Base-by-base conservation (phyloP, 208 protist genomes). In the Histomonas meleagridis region DNA sequence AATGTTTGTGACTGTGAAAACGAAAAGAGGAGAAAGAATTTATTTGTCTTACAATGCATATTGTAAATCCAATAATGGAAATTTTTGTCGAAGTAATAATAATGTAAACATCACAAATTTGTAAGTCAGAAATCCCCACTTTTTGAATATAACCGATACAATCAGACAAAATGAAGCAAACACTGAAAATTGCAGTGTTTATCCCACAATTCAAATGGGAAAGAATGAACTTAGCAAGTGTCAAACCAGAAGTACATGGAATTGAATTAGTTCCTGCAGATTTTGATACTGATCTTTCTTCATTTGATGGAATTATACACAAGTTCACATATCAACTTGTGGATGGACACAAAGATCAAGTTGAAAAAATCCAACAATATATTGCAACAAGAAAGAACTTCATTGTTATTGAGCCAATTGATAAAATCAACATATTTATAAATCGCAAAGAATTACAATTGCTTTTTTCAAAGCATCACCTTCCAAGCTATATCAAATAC, bases 291-390 rank as follows among this genome's bases (percentile, higher is more conserved):
- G 76, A 86, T 86, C 55, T 86, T 38, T 51, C 76, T 14, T 55
- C 40, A 18, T 86, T 86, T 38, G 76, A 86, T 38, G 76, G 40
- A 57, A 86, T 86, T 38, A 32, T 86, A 55, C 76, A 86, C 26
- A 86, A 86, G 55, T 86, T 86, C 46, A 86, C 76, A 57, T 86
- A 86, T 55, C 76, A 86, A 28, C 76, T 86, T 55, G 46, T 55
- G 1, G 76, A 86, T 55, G 76, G 76, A 12, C 76, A 86, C 26
- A 46, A 86, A 38, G 40, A 4, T 38, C 46, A 86, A 55, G 76
- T 86, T 18, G n/a, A 12, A 43, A 32, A 40, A n/a, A 86, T 86
- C 35, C 35, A 32, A 43, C 46, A 86, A 86, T 86, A 86, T 28
- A 46, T n/a, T 18, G 55, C 51, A 35, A 32, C 40, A 55, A 40